Evolutionary conservation across 1,284 basidiomycete species (phyloP).

Genomic region (Serendipita sp.): DNA sequence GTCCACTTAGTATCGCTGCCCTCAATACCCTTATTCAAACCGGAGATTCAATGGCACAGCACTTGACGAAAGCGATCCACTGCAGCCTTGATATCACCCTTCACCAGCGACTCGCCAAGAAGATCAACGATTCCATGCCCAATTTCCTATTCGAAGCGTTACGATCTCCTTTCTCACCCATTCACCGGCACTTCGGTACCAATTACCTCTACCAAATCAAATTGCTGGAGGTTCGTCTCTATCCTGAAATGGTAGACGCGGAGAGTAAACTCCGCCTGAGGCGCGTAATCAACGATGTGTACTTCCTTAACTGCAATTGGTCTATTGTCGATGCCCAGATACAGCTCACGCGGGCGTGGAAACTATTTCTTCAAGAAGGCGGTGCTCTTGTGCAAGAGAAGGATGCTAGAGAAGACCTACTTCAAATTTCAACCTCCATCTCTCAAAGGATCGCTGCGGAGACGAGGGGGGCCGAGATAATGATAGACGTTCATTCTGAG

Average conservation of each 20-base stretch:
- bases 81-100: neutral
- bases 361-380: slow-evolving; percentile 50
- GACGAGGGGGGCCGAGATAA: slow-evolving; percentile 65
- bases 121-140: slow-evolving; percentile 39
- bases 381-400: slow-evolving; percentile 53
- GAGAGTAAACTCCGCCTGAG: slow-evolving; percentile 32
- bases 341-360: slow-evolving; percentile 65
- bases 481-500: slow-evolving; percentile 67
- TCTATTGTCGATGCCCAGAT: slow-evolving; percentile 72
- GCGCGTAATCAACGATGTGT: slow-evolving; percentile 35
- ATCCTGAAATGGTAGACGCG: slow-evolving; percentile 28
- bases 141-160: slow-evolving; percentile 49
- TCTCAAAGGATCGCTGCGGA: slow-evolving; percentile 58
- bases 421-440: slow-evolving; percentile 47
- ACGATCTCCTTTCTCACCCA: slow-evolving; percentile 43
- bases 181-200: slow-evolving; percentile 68
- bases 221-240: slow-evolving; percentile 39
- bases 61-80: neutral
- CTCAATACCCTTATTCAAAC: neutral
- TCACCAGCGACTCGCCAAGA: slow-evolving; percentile 36
- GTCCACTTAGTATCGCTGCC: slow-evolving; percentile 10
- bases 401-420: slow-evolving; percentile 33
- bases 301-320: slow-evolving; percentile 69
- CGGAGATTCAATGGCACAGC: neutral
- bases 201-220: slow-evolving; percentile 51